A percentile compares a stretch with the other conserved stretches of the same genome.
These are phyloP conservation scores for Mallotus repandus DNA, from an alignment of 441 rosid species.

Conservation along the genomic window DNA sequence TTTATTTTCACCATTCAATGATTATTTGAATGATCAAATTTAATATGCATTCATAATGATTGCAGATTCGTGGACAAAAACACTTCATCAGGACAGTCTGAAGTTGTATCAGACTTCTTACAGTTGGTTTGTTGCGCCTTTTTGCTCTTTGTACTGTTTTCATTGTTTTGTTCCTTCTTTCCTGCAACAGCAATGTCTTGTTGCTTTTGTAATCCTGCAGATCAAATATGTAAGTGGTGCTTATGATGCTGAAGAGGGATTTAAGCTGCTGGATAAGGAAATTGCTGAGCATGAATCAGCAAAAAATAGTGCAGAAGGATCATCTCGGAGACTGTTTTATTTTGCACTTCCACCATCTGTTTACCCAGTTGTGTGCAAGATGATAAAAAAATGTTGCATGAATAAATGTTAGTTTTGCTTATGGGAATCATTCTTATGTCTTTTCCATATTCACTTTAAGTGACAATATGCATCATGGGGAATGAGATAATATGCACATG, in stretches of 20 bases:
- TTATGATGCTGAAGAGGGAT: constrained; percentile 85
- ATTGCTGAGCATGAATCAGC: constrained; percentile 73
- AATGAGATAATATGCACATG: neutral
- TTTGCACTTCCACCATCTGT: constrained; percentile 98
- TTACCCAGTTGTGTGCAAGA: constrained; percentile 87
- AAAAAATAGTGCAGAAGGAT: constrained; percentile 61
- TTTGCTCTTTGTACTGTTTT: constrained; percentile 6
- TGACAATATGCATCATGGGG: neutral
- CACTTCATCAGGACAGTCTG: constrained; percentile 41
- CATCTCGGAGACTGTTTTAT: constrained; percentile 90
- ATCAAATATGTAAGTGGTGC: constrained; percentile 94
- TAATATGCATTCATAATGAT: constrained; percentile 8
- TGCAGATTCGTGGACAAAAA: constrained; percentile 77
- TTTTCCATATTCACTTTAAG: neutral
- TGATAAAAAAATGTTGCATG: constrained; percentile 83
- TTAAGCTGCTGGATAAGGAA: constrained; percentile 67
- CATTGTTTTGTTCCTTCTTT: neutral
- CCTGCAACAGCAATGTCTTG: constrained; percentile 10
- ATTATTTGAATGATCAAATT: constrained; percentile 6
- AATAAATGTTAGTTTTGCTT: constrained; percentile 65
- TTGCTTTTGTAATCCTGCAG: constrained; percentile 38
- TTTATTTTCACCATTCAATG: constrained; percentile 7
- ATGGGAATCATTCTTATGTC: neutral
- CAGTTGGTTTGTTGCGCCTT: constrained; percentile 62
- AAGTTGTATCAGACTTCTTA: constrained; percentile 63